Percentiles rank a stretch among this genome's conserved stretches.
phyloP scores from a whole-genome alignment of 2,329 filamentous ascomycete species.

The Colletotrichum paranaense region DNA sequence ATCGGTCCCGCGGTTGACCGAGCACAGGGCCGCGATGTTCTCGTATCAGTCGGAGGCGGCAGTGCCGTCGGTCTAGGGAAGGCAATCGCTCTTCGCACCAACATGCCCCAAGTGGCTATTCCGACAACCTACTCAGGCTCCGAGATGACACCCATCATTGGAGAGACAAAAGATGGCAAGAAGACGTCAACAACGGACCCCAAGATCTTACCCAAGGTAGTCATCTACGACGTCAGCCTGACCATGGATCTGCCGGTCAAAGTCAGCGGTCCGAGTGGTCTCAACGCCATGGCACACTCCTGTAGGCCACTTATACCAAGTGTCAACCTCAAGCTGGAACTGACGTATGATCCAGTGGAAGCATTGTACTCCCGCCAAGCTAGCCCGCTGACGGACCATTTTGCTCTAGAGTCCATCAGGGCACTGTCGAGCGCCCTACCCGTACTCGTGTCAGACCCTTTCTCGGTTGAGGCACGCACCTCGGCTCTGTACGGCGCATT shows the following conservation, averaged over 20 bases:
- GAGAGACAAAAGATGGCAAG: conserved; percentile 34
- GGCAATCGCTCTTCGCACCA: conserved; percentile 62
- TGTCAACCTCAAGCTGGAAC: background rate
- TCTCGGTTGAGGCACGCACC: conserved; percentile 55
- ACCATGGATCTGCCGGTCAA: conserved; percentile 33
- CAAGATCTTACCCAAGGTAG: conserved; percentile 31
- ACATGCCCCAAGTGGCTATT: conserved; percentile 67
- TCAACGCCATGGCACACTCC: conserved; percentile 35
- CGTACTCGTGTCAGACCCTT: conserved; percentile 57
- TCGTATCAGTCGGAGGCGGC: conserved; percentile 72
- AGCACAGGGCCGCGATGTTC: conserved; percentile 59
- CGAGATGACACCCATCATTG: conserved; percentile 65
- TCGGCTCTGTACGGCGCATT: conserved; percentile 34
- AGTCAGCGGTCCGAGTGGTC: conserved; percentile 30
- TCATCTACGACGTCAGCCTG: conserved; percentile 34
- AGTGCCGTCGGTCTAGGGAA: conserved; percentile 71
- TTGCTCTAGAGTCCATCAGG: conserved; percentile 34
- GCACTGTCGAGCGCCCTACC: conserved; percentile 56
- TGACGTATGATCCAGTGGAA: conserved; percentile 21
- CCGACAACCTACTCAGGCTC: conserved; percentile 70
- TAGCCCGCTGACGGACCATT: conserved; percentile 26
- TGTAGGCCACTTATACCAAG: background rate
- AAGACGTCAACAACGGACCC: conserved; percentile 33
- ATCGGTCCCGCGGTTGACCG: conserved; percentile 43
- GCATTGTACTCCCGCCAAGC: conserved; percentile 31